Percentiles rank a stretch among this genome's conserved stretches.
These are phyloP conservation scores for Hymenoscyphus albidus DNA, from an alignment of 2,329 filamentous ascomycete species.

Conservation along the genomic window DNA sequence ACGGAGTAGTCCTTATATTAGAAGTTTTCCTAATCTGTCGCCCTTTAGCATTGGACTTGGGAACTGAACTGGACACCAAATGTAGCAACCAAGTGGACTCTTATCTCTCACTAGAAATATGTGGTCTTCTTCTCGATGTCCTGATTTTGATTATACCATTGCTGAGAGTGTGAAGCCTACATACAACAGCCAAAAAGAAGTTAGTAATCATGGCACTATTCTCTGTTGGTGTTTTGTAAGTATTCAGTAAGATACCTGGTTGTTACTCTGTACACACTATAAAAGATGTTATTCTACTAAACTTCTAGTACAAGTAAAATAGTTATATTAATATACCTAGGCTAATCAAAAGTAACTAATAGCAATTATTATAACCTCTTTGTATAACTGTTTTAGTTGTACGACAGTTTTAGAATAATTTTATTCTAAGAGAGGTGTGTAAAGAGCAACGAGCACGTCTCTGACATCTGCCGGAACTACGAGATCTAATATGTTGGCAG, in stretches of 20 bases:
- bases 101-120: not conserved
- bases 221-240: not conserved
- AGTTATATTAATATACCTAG: no score
- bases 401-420: no score
- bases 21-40: slow-evolving; percentile 2
- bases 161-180: not conserved
- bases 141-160: not conserved
- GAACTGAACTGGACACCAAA: not conserved
- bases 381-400: no score
- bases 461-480: not conserved
- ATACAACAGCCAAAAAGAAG: not conserved
- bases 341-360: no score
- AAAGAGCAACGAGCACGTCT: no score
- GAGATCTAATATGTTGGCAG: not conserved
- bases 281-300: no score
- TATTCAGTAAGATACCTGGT: no score
- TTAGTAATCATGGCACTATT: not conserved
- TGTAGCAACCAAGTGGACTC: not conserved
- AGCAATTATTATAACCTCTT: no score
- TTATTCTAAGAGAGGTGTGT: no score
- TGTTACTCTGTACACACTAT: no score
- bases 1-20: not conserved
- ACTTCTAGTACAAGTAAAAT: no score
- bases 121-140: not conserved
- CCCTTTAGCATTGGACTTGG: not conserved